Evolutionary conservation across 1,139 yeast species (phyloP).

Genomic region (Candida sojae): DNA sequence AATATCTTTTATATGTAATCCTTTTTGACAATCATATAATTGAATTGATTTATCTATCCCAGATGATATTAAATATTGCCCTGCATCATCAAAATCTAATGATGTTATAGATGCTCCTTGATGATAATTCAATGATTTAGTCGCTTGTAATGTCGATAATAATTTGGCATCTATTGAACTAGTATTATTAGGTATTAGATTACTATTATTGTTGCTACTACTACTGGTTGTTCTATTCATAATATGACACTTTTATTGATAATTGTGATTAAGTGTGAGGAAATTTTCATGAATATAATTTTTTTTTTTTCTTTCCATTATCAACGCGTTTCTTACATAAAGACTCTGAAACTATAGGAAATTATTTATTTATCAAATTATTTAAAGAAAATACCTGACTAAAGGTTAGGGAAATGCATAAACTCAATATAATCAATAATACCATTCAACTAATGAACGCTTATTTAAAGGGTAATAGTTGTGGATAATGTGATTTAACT

Average conservation of each 20-base stretch:
- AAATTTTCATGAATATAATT: too few species aligned
- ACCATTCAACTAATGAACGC: too few species aligned
- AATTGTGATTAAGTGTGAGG: background rate
- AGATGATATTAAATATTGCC: conserved; percentile 74
- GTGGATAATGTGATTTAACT: background rate
- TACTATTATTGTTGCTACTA: background rate
- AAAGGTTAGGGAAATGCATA: background rate
- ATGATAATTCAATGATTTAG: conserved; percentile 61
- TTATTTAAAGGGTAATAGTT: background rate
- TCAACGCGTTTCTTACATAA: too few species aligned
- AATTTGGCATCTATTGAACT: conserved; percentile 36
- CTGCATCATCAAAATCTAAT: conserved; percentile 82
- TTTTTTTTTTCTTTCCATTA: too few species aligned
- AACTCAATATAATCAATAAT: background rate
- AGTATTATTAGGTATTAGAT: background rate
- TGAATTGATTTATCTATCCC: conserved; percentile 85
- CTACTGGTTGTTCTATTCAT: background rate
- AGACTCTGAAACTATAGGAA: too few species aligned
- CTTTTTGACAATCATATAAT: conserved; percentile 75
- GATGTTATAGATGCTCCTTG: conserved; percentile 69
- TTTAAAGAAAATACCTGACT: background rate
- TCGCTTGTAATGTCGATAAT: conserved; percentile 53
- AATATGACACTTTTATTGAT: background rate
- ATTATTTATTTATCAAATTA: too few species aligned
- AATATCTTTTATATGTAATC: conserved; percentile 64